A percentile compares a stretch with the other conserved stretches of the same genome.
These are phyloP conservation scores for Blastobotrys robertii DNA, from an alignment of 805 yeast genomes.

Conservation along the genomic window DNA sequence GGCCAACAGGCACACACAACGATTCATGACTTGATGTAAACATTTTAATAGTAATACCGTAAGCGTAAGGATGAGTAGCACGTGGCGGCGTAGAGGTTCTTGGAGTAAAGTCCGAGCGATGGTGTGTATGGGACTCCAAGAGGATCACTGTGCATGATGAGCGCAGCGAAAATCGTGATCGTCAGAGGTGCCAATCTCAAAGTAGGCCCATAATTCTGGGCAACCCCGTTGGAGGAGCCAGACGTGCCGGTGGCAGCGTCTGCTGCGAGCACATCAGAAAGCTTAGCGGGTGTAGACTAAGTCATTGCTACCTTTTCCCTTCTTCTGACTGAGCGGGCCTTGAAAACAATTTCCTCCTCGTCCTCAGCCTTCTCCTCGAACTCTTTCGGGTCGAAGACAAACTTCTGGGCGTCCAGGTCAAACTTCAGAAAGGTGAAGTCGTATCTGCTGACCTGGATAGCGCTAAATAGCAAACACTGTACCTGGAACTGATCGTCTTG, in stretches of 20 bases:
- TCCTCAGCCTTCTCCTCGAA: conserved; percentile 4
- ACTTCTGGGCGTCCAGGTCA: background rate
- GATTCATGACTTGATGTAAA: background rate
- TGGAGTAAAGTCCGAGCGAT: no score
- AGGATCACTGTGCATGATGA: background rate
- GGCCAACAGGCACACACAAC: background rate
- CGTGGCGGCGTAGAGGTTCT: no score
- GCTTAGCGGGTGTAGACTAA: no score
- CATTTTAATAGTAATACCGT: background rate
- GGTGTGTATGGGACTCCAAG: background rate
- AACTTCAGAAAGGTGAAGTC: conserved; percentile 4
- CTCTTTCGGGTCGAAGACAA: background rate
- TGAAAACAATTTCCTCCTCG: conserved; percentile 8
- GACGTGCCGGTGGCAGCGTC: no score
- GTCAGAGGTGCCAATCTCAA: no score
- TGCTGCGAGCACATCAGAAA: no score
- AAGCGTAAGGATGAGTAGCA: background rate
- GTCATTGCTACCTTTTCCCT: no score
- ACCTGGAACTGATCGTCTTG: conserved; percentile 3
- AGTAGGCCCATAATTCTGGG: no score
- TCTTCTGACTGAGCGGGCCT: background rate
- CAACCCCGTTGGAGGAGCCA: no score
- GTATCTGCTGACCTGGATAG: conserved; percentile 6
- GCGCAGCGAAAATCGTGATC: no score
- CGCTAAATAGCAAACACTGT: conserved; percentile 11